Conservation (phyloP, 495 filamentous ascomycete genomes). For the Coniosporium apollinis region DNA sequence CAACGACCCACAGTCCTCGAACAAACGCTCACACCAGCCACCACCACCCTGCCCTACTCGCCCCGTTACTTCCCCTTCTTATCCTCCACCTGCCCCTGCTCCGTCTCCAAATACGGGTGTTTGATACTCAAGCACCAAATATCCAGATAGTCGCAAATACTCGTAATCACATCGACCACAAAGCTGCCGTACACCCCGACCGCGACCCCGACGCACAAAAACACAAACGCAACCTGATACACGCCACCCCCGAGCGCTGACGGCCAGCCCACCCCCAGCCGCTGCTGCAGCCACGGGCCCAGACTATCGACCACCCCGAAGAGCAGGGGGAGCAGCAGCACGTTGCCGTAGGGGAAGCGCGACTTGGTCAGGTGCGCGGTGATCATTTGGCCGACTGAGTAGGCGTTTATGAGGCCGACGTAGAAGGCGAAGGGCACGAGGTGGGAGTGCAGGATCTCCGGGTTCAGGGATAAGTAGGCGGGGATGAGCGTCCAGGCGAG, state of each 20-base stretch:
- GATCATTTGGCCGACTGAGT: constrained; percentile 89
- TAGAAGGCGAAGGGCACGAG: constrained; percentile 78
- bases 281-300: constrained; percentile 42
- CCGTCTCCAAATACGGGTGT: constrained; percentile 31
- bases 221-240: constrained; percentile 76
- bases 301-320: constrained; percentile 61
- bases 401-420: constrained; percentile 77
- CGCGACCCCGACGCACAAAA: constrained; percentile 60
- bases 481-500: constrained; percentile 56
- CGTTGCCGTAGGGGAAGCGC: constrained; percentile 75
- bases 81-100: constrained; percentile 19
- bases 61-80: no score
- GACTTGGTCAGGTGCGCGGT: constrained; percentile 75
- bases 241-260: constrained; percentile 53
- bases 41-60: no score
- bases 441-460: constrained; percentile 60
- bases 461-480: constrained; percentile 68
- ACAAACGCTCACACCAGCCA: no score
- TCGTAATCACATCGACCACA: constrained; percentile 85
- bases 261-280: constrained; percentile 61
- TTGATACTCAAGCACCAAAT: constrained; percentile 98
- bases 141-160: constrained; percentile 93
- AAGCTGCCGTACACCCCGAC: constrained; percentile 90
- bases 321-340: constrained; percentile 50
- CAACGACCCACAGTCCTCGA: no score